Evolutionary conservation across 371 early-diverging fungal genomes (phyloP).

Genomic region (Rhizopus stolonifer): DNA sequence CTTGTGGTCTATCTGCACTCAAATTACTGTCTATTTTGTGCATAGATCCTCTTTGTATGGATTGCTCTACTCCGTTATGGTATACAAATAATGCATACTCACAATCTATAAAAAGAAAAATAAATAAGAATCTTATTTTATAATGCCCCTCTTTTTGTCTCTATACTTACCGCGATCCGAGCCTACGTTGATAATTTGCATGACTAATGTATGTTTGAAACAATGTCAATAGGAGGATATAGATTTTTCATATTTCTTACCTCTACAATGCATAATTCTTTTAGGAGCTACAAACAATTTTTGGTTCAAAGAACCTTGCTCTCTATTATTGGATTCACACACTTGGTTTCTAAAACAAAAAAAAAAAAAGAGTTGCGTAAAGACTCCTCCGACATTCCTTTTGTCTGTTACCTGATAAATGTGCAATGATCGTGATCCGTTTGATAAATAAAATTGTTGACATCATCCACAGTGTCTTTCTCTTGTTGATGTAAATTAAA

Average conservation of each 20-base stretch:
- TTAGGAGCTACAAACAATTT: slow-evolving; percentile 13
- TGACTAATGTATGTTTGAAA: slow-evolving; percentile 3
- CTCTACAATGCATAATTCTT: slow-evolving; percentile 24
- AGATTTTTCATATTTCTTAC: not conserved
- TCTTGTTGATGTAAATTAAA: not conserved
- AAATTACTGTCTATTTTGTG: slow-evolving; percentile 12
- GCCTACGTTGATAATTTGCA: slow-evolving; percentile 25
- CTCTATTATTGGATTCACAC: slow-evolving; percentile 1
- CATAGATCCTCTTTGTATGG: slow-evolving; percentile 10
- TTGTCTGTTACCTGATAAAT: slow-evolving; percentile 13
- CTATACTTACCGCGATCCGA: slow-evolving; percentile 18
- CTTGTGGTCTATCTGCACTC: slow-evolving; percentile 17
- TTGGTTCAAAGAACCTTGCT: not conserved
- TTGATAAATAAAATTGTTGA: slow-evolving; percentile 10
- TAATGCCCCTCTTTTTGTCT: no score
- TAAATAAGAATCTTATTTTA: not conserved
- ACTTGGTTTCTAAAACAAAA: slow-evolving; percentile 25
- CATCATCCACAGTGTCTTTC: not conserved
- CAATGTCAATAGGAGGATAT: no score
- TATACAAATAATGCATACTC: slow-evolving; percentile 19
- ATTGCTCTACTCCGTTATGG: slow-evolving; percentile 11
- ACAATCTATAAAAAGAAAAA: slow-evolving; percentile 10
- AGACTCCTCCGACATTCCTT: no score
- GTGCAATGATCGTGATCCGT: slow-evolving; percentile 16
- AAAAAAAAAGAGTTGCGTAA: no score